Percentiles rank a stretch among this genome's conserved stretches.
These are phyloP conservation scores for Trichoderma polysporum DNA, from an alignment of 2,329 filamentous ascomycete genomes.

Conservation along the genomic window DNA sequence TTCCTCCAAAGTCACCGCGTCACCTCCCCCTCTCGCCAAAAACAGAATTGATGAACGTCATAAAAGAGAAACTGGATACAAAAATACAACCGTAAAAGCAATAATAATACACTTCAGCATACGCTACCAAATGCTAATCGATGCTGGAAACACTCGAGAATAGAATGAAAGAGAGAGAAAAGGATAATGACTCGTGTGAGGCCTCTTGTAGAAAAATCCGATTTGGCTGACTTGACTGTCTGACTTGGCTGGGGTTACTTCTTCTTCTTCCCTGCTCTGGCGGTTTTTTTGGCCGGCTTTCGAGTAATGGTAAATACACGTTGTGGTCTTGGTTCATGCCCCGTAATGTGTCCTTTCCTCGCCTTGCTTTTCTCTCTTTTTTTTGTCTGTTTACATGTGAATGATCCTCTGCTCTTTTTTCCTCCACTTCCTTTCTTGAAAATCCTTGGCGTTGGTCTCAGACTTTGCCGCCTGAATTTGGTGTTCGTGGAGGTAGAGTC, in stretches of 20 bases:
- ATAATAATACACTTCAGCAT: neutral
- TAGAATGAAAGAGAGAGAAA: neutral
- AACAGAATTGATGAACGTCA: neutral
- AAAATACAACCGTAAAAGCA: neutral
- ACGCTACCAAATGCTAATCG: neutral
- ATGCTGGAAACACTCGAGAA: neutral
- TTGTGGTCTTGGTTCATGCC: neutral
- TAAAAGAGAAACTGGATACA: neutral
- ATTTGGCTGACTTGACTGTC: slow-evolving; percentile 5
- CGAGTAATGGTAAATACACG: neutral
- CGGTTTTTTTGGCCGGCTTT: neutral
- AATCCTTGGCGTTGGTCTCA: neutral
- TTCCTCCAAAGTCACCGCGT: neutral
- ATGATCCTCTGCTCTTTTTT: neutral
- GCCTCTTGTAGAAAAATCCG: slow-evolving; percentile 4
- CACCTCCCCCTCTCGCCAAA: neutral
- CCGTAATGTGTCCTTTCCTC: neutral
- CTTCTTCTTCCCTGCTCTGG: neutral
- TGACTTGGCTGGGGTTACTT: neutral
- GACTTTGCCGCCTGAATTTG: slow-evolving; percentile 27
- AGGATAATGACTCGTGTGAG: neutral
- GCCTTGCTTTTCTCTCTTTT: neutral
- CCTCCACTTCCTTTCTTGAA: neutral
- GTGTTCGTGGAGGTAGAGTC: slow-evolving; percentile 61
- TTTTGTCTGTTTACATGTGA: neutral